Conservation (phyloP, 805 yeast genomes). For the Monosporozyma unispora region DNA sequence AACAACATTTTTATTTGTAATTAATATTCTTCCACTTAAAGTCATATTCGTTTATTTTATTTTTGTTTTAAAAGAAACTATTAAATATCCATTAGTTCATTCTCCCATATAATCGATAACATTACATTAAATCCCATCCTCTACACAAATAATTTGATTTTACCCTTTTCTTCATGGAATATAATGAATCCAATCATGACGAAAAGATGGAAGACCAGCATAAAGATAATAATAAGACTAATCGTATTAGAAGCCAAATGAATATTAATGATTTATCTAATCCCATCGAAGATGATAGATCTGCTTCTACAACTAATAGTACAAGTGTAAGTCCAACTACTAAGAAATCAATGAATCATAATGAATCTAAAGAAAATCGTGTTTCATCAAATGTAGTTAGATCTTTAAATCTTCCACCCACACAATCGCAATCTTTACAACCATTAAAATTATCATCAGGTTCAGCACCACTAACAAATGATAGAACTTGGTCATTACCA, state of each 20-base stretch:
- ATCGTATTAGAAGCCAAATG: constrained; percentile 2
- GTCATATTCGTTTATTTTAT: not conserved
- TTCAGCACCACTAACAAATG: not conserved
- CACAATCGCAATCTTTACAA: not conserved
- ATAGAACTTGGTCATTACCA: not conserved
- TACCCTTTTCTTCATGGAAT: constrained; percentile 1
- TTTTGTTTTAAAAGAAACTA: not conserved
- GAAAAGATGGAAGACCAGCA: constrained; percentile 1
- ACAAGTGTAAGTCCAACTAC: not conserved
- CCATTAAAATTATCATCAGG: not conserved
- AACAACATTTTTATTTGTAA: not conserved
- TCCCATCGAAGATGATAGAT: not conserved
- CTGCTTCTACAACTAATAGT: not conserved
- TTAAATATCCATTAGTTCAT: not conserved
- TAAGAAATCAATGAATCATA: not conserved
- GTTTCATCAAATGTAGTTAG: not conserved
- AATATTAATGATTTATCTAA: constrained; percentile 4
- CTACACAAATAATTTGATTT: not conserved
- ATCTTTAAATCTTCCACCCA: not conserved
- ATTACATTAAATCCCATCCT: no score
- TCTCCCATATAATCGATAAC: not conserved
- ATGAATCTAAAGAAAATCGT: not conserved
- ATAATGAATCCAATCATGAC: not conserved
- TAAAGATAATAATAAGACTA: not conserved
- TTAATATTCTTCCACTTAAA: not conserved